Evolutionary conservation across 2,329 filamentous ascomycete genomes (phyloP).

Genomic region (Fusarium oxysporum): DNA sequence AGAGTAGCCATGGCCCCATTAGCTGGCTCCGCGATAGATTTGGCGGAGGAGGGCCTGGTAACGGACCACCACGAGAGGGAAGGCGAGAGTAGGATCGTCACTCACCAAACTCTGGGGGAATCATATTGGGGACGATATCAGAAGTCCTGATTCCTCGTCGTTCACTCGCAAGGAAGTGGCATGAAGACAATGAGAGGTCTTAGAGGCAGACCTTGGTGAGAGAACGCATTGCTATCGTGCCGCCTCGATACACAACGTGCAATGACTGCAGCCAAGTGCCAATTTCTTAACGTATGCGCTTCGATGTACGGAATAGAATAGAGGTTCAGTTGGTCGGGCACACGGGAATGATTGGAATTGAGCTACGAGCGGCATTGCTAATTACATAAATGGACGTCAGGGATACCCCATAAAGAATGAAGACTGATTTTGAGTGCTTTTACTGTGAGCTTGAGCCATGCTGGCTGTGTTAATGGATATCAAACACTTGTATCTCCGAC

Average conservation of each 20-base stretch:
- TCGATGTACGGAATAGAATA: constrained; percentile 40
- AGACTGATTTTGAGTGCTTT: constrained; percentile 13
- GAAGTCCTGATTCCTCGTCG: constrained; percentile 1
- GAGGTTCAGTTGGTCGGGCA: constrained; percentile 9
- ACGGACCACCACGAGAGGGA: constrained; percentile 47
- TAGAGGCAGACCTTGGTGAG: not conserved
- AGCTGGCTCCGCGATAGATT: constrained; percentile 60
- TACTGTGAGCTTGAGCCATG: not conserved
- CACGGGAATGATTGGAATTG: constrained; percentile 12
- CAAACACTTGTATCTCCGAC: not conserved
- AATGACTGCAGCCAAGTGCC: not conserved
- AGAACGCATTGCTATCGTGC: not conserved
- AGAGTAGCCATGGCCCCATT: constrained; percentile 53
- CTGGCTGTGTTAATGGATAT: not conserved
- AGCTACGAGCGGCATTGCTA: constrained; percentile 34
- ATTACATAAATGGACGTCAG: constrained; percentile 34
- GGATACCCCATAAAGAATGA: constrained; percentile 34
- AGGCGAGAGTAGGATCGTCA: constrained; percentile 43
- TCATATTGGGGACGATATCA: not conserved
- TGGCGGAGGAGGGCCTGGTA: constrained; percentile 45
- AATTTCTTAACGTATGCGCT: not conserved
- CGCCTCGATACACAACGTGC: not conserved
- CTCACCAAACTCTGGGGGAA: constrained; percentile 18
- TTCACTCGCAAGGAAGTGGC: not conserved
- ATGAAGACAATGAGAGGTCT: not conserved